Percentiles rank a stretch among this genome's conserved stretches.
Conservation (phyloP, 1,284 basidiomycete genomes). For the Boletus smithii region DNA sequence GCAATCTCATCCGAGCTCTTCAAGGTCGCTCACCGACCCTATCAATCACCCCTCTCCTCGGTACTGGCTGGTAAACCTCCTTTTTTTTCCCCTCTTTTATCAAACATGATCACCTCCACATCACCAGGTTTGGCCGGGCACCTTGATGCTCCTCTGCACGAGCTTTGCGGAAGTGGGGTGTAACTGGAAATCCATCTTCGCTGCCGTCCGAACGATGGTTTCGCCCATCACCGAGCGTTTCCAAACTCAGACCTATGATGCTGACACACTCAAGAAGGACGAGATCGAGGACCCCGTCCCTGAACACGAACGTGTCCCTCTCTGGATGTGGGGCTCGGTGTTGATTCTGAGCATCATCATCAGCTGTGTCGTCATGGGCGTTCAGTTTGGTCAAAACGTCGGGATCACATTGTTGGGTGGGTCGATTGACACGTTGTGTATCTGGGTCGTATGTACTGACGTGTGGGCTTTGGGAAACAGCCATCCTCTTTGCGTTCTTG, state of each 20-base stretch:
- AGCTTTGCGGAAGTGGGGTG: slow-evolving; percentile 48
- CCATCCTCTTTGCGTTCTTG: slow-evolving; percentile 14
- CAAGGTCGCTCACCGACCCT: slow-evolving; percentile 11
- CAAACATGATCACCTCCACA: no score
- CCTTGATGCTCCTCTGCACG: slow-evolving; percentile 51
- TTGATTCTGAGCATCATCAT: slow-evolving; percentile 49
- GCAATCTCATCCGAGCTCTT: background rate
- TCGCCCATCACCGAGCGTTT: slow-evolving; percentile 3
- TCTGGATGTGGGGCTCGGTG: slow-evolving; percentile 54
- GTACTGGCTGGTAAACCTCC: slow-evolving; percentile 2
- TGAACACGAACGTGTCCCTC: slow-evolving; percentile 51
- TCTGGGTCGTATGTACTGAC: no score
- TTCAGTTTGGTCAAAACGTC: slow-evolving; percentile 56
- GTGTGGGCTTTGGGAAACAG: no score
- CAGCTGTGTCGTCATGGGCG: slow-evolving; percentile 54
- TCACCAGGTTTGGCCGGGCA: slow-evolving; percentile 64
- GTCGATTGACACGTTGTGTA: no score
- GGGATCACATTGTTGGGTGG: slow-evolving; percentile 49
- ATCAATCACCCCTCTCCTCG: slow-evolving; percentile 7
- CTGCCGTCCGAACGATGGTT: slow-evolving; percentile 1
- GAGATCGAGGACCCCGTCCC: slow-evolving; percentile 41
- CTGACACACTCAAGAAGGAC: slow-evolving; percentile 11
- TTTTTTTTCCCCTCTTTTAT: no score
- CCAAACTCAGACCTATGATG: background rate
- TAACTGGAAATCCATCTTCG: slow-evolving; percentile 26